phyloP scores from a whole-genome alignment of 2,329 filamentous ascomycete genomes.

The Coniochaeta hoffmannii region DNA sequence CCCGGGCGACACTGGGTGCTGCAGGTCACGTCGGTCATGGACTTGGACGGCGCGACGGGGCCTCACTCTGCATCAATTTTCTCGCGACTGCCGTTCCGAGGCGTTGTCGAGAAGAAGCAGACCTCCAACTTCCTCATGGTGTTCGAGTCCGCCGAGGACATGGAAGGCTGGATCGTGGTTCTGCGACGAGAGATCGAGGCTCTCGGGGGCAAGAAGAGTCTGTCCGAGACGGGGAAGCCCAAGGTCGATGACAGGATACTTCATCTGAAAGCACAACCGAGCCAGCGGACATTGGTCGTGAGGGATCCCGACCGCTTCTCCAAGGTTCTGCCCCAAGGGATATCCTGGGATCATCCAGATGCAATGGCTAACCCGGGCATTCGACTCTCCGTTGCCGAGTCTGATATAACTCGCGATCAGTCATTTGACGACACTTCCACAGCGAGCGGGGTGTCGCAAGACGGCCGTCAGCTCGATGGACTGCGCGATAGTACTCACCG shows the following conservation, averaged over 20 bases:
- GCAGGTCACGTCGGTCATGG: constrained; percentile 62
- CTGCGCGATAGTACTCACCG: constrained; percentile 50
- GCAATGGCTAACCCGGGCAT: constrained; percentile 13
- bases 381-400: constrained; percentile 18
- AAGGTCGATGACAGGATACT: constrained; percentile 30
- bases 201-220: constrained; percentile 57
- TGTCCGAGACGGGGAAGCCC: constrained; percentile 51
- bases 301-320: constrained; percentile 41
- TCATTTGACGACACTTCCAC: constrained; percentile 48
- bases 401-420: constrained; percentile 28
- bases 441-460: constrained; percentile 51
- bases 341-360: constrained; percentile 22
- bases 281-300: constrained; percentile 39
- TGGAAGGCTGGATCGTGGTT: constrained; percentile 67
- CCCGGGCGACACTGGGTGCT: constrained; percentile 75
- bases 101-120: constrained; percentile 41
- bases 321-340: constrained; percentile 26
- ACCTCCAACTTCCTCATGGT: constrained; percentile 64
- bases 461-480: constrained; percentile 50
- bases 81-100: constrained; percentile 55
- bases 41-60: constrained; percentile 44
- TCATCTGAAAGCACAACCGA: constrained; percentile 29
- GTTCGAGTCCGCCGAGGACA: constrained; percentile 63
- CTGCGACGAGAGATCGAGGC: constrained; percentile 64
- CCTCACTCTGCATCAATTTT: constrained; percentile 54